phyloP scores from a whole-genome alignment of 306 rosid species.

The Amphicarpaea edgeworthii region DNA sequence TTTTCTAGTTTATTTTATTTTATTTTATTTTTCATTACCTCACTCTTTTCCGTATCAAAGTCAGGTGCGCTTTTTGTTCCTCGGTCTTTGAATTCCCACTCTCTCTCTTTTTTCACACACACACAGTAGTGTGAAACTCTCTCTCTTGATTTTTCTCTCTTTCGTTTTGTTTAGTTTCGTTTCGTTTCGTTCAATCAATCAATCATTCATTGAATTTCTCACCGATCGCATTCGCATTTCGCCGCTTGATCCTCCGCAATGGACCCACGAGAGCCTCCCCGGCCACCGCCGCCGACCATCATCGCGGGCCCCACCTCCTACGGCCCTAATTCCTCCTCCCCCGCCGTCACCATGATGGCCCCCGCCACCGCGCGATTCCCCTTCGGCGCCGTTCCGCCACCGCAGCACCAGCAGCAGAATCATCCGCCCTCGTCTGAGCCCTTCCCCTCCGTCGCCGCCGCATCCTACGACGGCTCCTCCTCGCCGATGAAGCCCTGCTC shows the following conservation, averaged over 20 bases:
- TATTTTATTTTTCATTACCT: neutral
- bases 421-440: conserved; percentile 56
- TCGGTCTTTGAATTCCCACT: conserved; percentile 2
- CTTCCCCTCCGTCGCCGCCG: conserved; percentile 31
- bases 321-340: conserved; percentile 53
- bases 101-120: neutral
- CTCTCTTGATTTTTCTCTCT: no score
- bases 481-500: conserved; percentile 57
- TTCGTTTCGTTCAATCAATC: neutral
- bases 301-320: conserved; percentile 64
- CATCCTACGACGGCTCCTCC: conserved; percentile 72
- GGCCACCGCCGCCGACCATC: conserved; percentile 48
- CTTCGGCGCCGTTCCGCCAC: conserved; percentile 53
- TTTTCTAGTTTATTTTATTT: neutral
- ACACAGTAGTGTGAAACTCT: neutral
- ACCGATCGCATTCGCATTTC: conserved; percentile 38
- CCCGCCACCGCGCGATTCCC: conserved; percentile 72
- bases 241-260: conserved; percentile 47
- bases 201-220: neutral
- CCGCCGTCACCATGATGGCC: conserved; percentile 55
- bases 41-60: conserved; percentile 19
- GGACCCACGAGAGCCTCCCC: conserved; percentile 76
- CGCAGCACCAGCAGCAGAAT: conserved; percentile 40
- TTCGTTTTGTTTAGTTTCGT: no score
- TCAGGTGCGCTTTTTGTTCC: conserved; percentile 38